Base-by-base conservation (phyloP, 495 filamentous ascomycete species). In the Monascus purpureus region DNA sequence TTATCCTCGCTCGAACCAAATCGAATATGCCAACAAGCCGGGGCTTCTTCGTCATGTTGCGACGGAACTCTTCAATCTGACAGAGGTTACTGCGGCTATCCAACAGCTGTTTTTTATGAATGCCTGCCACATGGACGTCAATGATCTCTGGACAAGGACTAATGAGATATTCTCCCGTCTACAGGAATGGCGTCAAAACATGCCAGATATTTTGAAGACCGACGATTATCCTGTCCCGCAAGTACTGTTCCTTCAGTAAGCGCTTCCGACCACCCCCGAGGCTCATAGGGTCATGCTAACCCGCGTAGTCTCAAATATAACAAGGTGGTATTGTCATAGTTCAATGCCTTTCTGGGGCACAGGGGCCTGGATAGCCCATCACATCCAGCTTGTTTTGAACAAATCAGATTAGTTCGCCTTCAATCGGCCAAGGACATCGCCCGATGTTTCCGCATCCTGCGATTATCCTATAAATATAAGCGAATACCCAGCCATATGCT, bases 211-310 rank as follows among this genome's bases (percentile, higher is more conserved):
- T 23, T 29, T 35, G 9, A 34, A 46, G 8, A 41, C 41, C 14
- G 44, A 45, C 30, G 39, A 45, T 8, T 38, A 45, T 12, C 45
- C 43, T 8, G 33, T 54, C 14, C 52, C 60, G 29, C 58, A 62
- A 28, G 20, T 59, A 8, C 31, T 65, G 11, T 41, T 53, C 18
- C 28, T 61, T 32, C 50, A 54, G 60, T 64, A 52, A 55, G 58
- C 8, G 16, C 26, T 13, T 7, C 13, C 18, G 12, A 2, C 14
- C 33, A 6, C 30, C 13, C 30, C 17, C 9, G 22, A 18, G 38
- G 24, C 38, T 39, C 36, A 46, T 24, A 8, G 17, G 37, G 28
- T 37, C 29, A 8, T 16, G 11, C 1, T 36, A 11, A 20, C n/a
- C n/a, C n/a, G n/a, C n/a, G 22, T 36, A 61, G 57, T 32, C 43